Base-by-base conservation (phyloP, 257 asterid species). In the Rubia yunnanensis region DNA sequence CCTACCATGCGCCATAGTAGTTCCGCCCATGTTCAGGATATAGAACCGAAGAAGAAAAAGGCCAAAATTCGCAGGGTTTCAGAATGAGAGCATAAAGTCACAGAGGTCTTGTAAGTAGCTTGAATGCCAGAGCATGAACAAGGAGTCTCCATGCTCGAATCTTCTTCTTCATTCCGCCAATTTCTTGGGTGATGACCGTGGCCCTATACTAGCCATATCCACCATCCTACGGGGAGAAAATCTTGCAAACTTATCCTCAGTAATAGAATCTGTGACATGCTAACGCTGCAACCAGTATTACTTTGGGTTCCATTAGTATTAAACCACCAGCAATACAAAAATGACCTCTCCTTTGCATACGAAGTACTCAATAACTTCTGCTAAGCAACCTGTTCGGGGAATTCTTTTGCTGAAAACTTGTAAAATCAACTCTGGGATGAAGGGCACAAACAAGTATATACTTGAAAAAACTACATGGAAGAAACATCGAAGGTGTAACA, bases 61-160 rank as follows among this genome's bases (percentile, higher is more conserved):
- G 9, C 22, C 24, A 57, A 14, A 28, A 14, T 14, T 13, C 11
- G 41, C 44, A 46, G 26, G 31, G 28, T 27, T 31, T 20, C 31
- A 38, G 13, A 23, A 18, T 39, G 36, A 63, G 57, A 1, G 52
- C 52, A 44, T 15, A 17, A 54, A 24, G 60, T 22, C 54, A 14
- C 23, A 4, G 52, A 44, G n/a, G n/a, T n/a, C n/a, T n/a, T n/a
- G n/a, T n/a, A n/a, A n/a, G n/a, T n/a, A n/a, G n/a, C n/a, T n/a
- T n/a, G n/a, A n/a, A n/a, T 91, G 66, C 98, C 98, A 63, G 94
- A 85, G 67, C 98, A 91, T 22, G 89, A 81, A 72, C 98, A 91
- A 9, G 96, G 98, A 20, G 55, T 70, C 81, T 91, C 98, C 98
- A 91, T 91, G 80, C 79, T 86, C 5, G 86, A 82, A 55, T 79